Conservation (phyloP, 148 eudicot species). For the Camellia granthamiana region DNA sequence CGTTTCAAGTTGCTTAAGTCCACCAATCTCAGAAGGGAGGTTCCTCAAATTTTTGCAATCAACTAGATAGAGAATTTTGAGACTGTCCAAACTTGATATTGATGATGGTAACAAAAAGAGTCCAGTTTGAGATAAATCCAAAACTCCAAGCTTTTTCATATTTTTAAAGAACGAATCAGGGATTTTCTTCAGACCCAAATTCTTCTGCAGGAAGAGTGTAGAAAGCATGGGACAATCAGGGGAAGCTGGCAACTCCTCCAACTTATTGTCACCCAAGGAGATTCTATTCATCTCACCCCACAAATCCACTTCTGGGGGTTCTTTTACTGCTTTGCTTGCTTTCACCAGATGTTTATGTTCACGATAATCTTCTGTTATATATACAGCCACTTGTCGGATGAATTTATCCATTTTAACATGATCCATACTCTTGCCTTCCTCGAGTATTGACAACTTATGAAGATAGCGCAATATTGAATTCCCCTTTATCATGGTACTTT, state of each 20-base stretch:
- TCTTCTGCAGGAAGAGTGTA: slow-evolving; percentile 20
- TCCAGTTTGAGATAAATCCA: slow-evolving; percentile 16
- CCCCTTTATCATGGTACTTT: neutral
- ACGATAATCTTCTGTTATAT: neutral
- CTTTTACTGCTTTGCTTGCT: neutral
- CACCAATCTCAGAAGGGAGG: neutral
- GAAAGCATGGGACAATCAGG: slow-evolving; percentile 16
- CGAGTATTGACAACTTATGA: slow-evolving; percentile 14
- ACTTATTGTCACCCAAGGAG: slow-evolving; percentile 15
- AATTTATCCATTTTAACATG: slow-evolving; percentile 21
- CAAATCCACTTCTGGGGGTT: neutral
- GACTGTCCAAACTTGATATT: neutral
- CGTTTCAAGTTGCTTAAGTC: slow-evolving; percentile 17
- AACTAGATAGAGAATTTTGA: slow-evolving; percentile 12
- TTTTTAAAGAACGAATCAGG: slow-evolving; percentile 5
- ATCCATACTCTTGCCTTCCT: slow-evolving; percentile 8
- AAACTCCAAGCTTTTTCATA: slow-evolving; percentile 15
- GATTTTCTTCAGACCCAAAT: neutral
- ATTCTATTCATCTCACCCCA: slow-evolving; percentile 16
- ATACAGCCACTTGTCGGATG: slow-evolving; percentile 13
- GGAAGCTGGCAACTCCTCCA: slow-evolving; percentile 3
- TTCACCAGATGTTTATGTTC: slow-evolving; percentile 2
- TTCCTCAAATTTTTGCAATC: slow-evolving; percentile 2
- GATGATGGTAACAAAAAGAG: slow-evolving; percentile 10
- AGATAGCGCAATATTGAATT: neutral